Percentiles rank a stretch among this genome's conserved stretches.
These are phyloP conservation scores for Diaporthe ampelina DNA, from an alignment of 2,329 filamentous ascomycete species.

Conservation along the genomic window DNA sequence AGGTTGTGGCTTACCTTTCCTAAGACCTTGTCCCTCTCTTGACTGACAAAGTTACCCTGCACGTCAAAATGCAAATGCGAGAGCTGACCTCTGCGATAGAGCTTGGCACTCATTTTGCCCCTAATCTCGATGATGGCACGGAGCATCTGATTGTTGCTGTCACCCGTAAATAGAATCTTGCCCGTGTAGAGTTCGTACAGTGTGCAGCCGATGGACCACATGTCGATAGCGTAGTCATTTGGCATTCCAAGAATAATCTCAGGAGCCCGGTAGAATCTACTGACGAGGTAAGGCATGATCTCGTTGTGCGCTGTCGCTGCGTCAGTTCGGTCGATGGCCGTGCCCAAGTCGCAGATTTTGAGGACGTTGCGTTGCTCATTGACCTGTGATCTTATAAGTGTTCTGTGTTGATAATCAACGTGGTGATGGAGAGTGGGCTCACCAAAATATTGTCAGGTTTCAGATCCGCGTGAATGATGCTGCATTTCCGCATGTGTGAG, in stretches of 20 bases:
- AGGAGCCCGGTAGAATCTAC: constrained; percentile 95
- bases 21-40: constrained; percentile 89
- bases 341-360: constrained; percentile 97
- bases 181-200: constrained; percentile 97
- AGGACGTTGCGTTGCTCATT: constrained; percentile 86
- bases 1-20: constrained; percentile 73
- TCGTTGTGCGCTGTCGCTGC: constrained; percentile 79
- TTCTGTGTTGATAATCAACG: background rate
- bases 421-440: constrained; percentile 45
- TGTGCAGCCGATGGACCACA: constrained; percentile 98
- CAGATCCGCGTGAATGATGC: constrained; percentile 94
- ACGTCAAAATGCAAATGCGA: constrained; percentile 87
- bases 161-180: constrained; percentile 95
- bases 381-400: constrained; percentile 62
- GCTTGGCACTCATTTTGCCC: constrained; percentile 90
- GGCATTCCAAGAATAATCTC: constrained; percentile 98
- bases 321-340: constrained; percentile 92
- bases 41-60: constrained; percentile 84
- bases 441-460: constrained; percentile 98
- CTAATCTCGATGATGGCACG: constrained; percentile 96
- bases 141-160: constrained; percentile 99
- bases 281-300: constrained; percentile 94
- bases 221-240: constrained; percentile 93
- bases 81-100: constrained; percentile 86
- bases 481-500: constrained; percentile 89